Evolutionary conservation across 176 grass and related monocot species (phyloP), one percentile per base, ranked within the genome.

Genomic region (Dendrocalamus sinicus): DNA sequence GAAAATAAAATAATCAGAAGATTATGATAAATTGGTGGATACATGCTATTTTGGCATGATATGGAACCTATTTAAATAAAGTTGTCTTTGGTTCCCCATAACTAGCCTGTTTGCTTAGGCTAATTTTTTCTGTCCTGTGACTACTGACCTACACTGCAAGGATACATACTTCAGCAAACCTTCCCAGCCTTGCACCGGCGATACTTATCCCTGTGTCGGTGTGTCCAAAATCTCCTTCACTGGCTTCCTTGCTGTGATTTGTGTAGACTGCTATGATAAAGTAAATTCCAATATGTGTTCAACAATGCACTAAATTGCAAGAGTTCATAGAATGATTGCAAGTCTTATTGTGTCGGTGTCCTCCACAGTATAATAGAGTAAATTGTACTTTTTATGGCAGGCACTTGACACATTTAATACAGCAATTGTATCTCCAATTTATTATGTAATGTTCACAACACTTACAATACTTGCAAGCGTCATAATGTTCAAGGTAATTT

Each of bases 401-500:
- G 93, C 96, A 67, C 86, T 98, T 86, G 96, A 98, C 67, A 98
- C 93, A 14, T 98, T 98, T 80, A 98, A 95, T 71, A 95, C 96
- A 10, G 93, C 96, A 73, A 91, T 99, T 88, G 96, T 99, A 30
- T 99, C 96, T 63, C 96, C 96, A 86, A 99, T 99, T 84, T 99
- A 99, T 84, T 99, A 99, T 11, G 92, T 94, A 58, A 96, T 99
- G 96, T 99, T 99, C 80, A 99, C 96, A 12, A 91, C 88, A 80
- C 88, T 99, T 76, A 99, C 96, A 81, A 99, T 99, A 68, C 81
- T 94, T 48, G 96, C 96, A 60, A 99, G 93, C 44, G 72, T 99
- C 52, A 99, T 99, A 89, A 99, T 99, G 96, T 99, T 99, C 64
- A 99, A 99, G 96, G 93, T 99, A 95, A 87, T 30, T 5, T 77